phyloP scores from a whole-genome alignment of 2,329 filamentous ascomycete species.

The Aspergillus quadrilineatus region DNA sequence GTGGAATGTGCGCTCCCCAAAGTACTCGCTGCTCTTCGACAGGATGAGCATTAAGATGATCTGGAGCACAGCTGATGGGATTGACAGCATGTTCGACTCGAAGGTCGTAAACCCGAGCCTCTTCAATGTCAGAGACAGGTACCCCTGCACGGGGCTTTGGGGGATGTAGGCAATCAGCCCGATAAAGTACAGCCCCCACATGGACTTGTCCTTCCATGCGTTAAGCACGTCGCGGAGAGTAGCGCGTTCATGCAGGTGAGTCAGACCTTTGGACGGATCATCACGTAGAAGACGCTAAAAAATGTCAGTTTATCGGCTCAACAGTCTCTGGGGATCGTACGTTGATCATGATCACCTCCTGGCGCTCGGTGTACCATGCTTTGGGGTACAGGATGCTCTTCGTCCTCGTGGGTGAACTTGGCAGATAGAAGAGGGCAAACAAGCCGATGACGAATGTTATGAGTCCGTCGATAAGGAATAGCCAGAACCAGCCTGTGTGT shows the following conservation, averaged over 20 bases:
- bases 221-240: slow-evolving; percentile 46
- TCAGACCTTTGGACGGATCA: slow-evolving; percentile 55
- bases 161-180: slow-evolving; percentile 49
- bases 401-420: slow-evolving; percentile 29
- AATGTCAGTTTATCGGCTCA: neutral
- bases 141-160: slow-evolving; percentile 48
- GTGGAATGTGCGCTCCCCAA: slow-evolving; percentile 54
- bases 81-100: slow-evolving; percentile 32
- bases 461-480: slow-evolving; percentile 46
- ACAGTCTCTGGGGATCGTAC: slow-evolving; percentile 4
- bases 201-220: slow-evolving; percentile 48
- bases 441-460: slow-evolving; percentile 46
- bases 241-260: slow-evolving; percentile 46
- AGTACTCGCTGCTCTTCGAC: slow-evolving; percentile 50
- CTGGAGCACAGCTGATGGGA: slow-evolving; percentile 40
- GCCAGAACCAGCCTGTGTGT: slow-evolving; percentile 44
- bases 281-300: slow-evolving; percentile 51
- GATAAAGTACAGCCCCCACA: slow-evolving; percentile 54
- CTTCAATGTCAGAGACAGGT: slow-evolving; percentile 56
- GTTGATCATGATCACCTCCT: slow-evolving; percentile 33
- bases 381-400: slow-evolving; percentile 23
- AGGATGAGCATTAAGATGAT: slow-evolving; percentile 53
- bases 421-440: slow-evolving; percentile 28
- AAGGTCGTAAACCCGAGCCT: slow-evolving; percentile 31
- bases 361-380: slow-evolving; percentile 29